Base-by-base conservation (phyloP, 2,329 filamentous ascomycete genomes). In the Ceratocystis colombiana region DNA sequence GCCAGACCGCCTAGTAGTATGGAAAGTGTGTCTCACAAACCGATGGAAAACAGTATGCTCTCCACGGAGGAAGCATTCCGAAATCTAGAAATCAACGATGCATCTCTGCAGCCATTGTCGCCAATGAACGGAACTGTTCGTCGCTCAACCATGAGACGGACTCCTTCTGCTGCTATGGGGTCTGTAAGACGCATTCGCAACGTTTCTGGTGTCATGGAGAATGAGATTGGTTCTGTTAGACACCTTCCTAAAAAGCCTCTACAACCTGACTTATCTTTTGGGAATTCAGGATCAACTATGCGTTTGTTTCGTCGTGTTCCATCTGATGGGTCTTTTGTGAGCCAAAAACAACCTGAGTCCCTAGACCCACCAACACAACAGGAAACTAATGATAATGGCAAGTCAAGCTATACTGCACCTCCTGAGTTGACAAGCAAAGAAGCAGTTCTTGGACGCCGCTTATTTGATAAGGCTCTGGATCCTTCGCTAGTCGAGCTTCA, bases 211-310 rank as follows among this genome's bases (percentile, higher is more conserved):
- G 53, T 53, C 6, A 55, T 59, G 15, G 66, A 67, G 8, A 45
- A 61, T 17, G 46, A 55, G n/a, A 57, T 64, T 46, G 66, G 55
- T 8, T 69, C 68, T 46, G 62, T 69, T 10, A 66, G 68, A 17
- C 64, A 64, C 30, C 63, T 55, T 17, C 66, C 67, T 0, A 59
- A 62, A 6, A 64, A 64, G 45, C 92, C 93, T 0, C 80, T 96
- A 1, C 90, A 91, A 66, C 83, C 94, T 1, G 90, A 97, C 72
- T 87, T 96, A 79, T 95, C 88, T 5, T 97, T 95, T 76, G 94
- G 93, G 64, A 97, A 97, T 75, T 88, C 87, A 6, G 90, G 89
- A 1, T 96, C 93, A 0, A 96, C 92, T 17, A 90, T 96, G 70
- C 87, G 92, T 65, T 87, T 96, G 64, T 97, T 96, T 79, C 89